These are phyloP conservation scores for Sugiyamaella floridensis DNA, from an alignment of 805 yeast genomes.

Conservation along the genomic window DNA sequence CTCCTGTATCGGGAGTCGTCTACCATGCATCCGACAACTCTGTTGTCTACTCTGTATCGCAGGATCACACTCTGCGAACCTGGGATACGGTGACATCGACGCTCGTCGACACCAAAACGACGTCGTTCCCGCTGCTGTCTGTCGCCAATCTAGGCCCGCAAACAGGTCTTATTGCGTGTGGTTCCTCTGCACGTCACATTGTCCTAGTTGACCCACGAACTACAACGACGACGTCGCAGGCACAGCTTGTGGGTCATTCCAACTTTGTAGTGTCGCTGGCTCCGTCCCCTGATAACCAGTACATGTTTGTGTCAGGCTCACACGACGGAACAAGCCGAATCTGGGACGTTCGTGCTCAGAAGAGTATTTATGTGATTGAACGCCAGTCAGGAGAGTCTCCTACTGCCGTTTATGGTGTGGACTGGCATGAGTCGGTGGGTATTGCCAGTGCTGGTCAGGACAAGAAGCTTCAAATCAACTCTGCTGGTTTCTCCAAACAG, in stretches of 20 bases:
- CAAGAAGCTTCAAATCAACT: constrained; percentile 81
- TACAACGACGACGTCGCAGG: constrained; percentile 47
- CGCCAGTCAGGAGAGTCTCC: constrained; percentile 49
- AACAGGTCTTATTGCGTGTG: constrained; percentile 67
- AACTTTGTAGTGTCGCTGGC: constrained; percentile 81
- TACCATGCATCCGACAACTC: constrained; percentile 68
- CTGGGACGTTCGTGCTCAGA: constrained; percentile 90
- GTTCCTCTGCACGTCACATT: constrained; percentile 98
- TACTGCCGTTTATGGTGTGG: constrained; percentile 75
- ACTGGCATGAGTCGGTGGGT: constrained; percentile 75
- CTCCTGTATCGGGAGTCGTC: constrained; percentile 79
- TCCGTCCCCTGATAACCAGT: constrained; percentile 67
- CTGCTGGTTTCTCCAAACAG: constrained; percentile 12
- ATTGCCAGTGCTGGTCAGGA: constrained; percentile 92
- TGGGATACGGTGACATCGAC: constrained; percentile 91
- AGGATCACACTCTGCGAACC: constrained; percentile 90
- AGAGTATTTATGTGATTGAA: constrained; percentile 72
- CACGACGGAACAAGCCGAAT: constrained; percentile 93
- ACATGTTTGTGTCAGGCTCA: constrained; percentile 84
- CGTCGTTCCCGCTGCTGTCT: constrained; percentile 79
- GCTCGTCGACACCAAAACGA: constrained; percentile 79
- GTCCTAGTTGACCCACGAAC: constrained; percentile 87
- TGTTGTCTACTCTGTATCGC: constrained; percentile 90
- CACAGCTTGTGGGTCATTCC: constrained; percentile 79
- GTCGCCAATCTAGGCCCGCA: constrained; percentile 59